Evolutionary conservation across 305 asterid species (phyloP).

Genomic region (Rubia occidens): DNA sequence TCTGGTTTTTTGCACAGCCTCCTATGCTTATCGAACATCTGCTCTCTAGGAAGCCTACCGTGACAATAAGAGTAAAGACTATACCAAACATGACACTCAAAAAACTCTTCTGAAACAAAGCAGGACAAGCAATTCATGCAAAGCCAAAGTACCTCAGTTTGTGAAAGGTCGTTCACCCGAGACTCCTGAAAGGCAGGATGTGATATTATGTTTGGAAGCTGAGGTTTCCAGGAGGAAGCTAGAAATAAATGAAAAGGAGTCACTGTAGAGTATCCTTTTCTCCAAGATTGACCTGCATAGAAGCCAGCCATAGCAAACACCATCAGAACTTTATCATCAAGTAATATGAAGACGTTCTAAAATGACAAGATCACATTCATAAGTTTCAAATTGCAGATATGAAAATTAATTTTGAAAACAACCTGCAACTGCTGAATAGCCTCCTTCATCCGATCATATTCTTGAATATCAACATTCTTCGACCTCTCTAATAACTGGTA

Average conservation of each 20-base stretch:
- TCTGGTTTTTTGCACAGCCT: conserved; percentile 13
- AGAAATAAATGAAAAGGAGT: conserved; percentile 14
- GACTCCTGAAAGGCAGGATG: conserved; percentile 27
- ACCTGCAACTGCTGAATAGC: conserved; percentile 52
- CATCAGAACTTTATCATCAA: neutral
- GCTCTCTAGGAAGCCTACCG: conserved; percentile 39
- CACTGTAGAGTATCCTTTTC: conserved; percentile 55
- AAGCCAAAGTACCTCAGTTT: conserved; percentile 33
- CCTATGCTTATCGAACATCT: conserved; percentile 22
- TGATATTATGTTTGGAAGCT: conserved; percentile 42
- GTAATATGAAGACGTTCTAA: neutral
- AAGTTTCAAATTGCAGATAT: neutral
- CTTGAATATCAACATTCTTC: conserved; percentile 57
- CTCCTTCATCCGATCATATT: conserved; percentile 52
- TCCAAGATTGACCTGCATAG: conserved; percentile 25
- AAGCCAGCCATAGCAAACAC: neutral
- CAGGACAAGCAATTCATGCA: neutral
- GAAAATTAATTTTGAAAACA: neutral
- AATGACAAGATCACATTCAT: neutral
- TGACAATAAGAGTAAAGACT: conserved; percentile 2
- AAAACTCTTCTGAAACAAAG: neutral
- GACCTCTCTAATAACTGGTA: conserved; percentile 49
- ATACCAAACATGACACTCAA: neutral
- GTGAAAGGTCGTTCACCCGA: conserved; percentile 46
- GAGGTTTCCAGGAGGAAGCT: conserved; percentile 50